Base-by-base conservation (phyloP, 2,329 filamentous ascomycete genomes). In the Stylonectria norvegica region DNA sequence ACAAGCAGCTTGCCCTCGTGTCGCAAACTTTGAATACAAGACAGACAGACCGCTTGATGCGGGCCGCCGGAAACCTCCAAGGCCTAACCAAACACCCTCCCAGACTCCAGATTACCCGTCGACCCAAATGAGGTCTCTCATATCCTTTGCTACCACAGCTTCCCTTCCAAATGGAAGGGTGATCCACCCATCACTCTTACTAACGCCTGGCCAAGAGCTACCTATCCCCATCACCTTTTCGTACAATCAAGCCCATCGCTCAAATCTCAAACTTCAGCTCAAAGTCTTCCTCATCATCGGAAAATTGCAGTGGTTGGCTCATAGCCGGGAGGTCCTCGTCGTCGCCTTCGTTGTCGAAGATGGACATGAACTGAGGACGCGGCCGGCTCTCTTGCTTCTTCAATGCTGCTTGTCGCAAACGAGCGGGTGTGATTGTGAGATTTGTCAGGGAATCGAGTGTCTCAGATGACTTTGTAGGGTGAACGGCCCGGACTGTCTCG, bases 321-420 rank as follows among this genome's bases (percentile, higher is more conserved):
- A 59, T 42, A 8, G 58, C 50, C 57, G 55, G 53, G 34, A 58
- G 45, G 50, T 66, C 55, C 31, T 65, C 53, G 17, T 55, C 35
- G 10, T 64, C 65, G 5, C 69, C 64, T 11, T 73, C 70, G n/a
- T n/a, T n/a, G 17, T 80, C 72, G 52, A 83, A 83, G 16, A 82
- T 78, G 11, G 71, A 73, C 31, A 80, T 61, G 52, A 82, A 81
- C 3, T 72, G 68, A 1, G 78, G 75, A 17, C 66, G 69, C 32
- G 64, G 49, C 40, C 63, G 59, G 40, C 38, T 43, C 8, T 53
- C 52, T 23, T 49, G 43, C 33, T 45, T 39, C 34, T 47, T 52
- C 17, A 46, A 54, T 20, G 47, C 40, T 28, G 51, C 60, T 15
- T 56, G 52, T 10, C 52, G 49, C 6, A 61, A 42, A 5, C 57